Percentiles rank a stretch among this genome's conserved stretches.
These are phyloP conservation scores for Calendula officinalis DNA, from an alignment of 129 eudicot species.

Conservation along the genomic window DNA sequence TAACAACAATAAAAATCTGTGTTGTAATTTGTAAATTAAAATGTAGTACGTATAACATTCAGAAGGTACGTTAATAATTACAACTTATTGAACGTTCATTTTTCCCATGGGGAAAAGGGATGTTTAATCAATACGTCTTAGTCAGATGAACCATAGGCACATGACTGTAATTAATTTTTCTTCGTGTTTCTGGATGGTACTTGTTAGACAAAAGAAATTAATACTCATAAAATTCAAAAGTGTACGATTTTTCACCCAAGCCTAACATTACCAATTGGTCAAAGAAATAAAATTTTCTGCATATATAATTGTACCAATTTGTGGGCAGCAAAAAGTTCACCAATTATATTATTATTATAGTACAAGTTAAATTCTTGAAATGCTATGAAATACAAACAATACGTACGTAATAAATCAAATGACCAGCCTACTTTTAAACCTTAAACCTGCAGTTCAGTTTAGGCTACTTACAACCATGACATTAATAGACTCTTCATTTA, in stretches of 20 bases:
- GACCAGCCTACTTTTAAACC: too few species aligned
- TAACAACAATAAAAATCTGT: background rate
- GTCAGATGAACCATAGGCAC: background rate
- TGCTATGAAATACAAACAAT: background rate
- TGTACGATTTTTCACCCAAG: background rate
- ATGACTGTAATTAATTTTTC: background rate
- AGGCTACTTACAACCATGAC: too few species aligned
- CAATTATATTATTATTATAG: too few species aligned
- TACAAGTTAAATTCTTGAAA: too few species aligned
- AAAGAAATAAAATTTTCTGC: background rate
- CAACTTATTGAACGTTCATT: background rate
- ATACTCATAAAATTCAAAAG: background rate
- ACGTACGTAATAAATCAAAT: background rate
- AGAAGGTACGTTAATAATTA: too few species aligned
- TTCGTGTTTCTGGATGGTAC: background rate
- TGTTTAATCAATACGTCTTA: background rate
- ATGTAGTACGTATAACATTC: too few species aligned
- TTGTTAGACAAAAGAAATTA: background rate
- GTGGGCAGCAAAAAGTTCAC: too few species aligned
- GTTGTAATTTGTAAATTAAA: too few species aligned
- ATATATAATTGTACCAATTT: too few species aligned
- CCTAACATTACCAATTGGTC: background rate
- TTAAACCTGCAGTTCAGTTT: too few species aligned
- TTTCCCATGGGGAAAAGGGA: background rate
- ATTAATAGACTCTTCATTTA: too few species aligned